phyloP scores from a whole-genome alignment of 495 filamentous ascomycete genomes.

The Penicillium coffeae region DNA sequence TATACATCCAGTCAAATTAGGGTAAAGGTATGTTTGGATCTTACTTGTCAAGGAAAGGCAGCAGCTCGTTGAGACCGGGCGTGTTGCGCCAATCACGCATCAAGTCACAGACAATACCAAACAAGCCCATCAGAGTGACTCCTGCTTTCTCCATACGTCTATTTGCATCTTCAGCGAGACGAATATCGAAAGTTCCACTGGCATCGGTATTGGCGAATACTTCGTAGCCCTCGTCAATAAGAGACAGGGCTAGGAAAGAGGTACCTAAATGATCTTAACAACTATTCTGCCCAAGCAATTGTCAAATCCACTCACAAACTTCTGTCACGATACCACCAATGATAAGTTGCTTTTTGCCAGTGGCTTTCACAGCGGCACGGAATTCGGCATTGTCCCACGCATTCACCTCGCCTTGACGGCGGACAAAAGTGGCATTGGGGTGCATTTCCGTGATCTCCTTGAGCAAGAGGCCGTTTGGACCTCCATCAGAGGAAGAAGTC shows the following conservation, averaged over 20 bases:
- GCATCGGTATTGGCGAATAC: constrained; percentile 76
- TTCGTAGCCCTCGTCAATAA: constrained; percentile 67
- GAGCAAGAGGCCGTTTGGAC: constrained; percentile 64
- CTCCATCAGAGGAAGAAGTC: constrained; percentile 61
- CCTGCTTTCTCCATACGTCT: constrained; percentile 62
- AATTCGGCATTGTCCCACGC: constrained; percentile 78
- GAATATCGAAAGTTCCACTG: constrained; percentile 55
- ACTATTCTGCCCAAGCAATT: neutral
- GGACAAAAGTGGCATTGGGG: constrained; percentile 62
- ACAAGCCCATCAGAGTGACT: constrained; percentile 61
- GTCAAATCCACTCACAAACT: constrained; percentile 56
- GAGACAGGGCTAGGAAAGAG: constrained; percentile 67
- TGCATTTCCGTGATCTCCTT: constrained; percentile 68
- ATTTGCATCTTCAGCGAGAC: constrained; percentile 60
- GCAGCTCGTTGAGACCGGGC: constrained; percentile 59
- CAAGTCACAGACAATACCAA: constrained; percentile 65
- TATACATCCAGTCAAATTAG: no score
- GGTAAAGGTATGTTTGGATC: no score
- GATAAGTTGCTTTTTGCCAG: constrained; percentile 67
- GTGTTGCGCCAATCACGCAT: constrained; percentile 75
- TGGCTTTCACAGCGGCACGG: constrained; percentile 59
- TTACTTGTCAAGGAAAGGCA: constrained; percentile 64
- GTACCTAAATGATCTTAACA: constrained; percentile 42
- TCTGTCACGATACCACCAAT: constrained; percentile 72
- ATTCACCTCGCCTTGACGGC: constrained; percentile 70